Evolutionary conservation across 768 basidiomycete species (phyloP).

Genomic region (Thelephora aurantiotincta): DNA sequence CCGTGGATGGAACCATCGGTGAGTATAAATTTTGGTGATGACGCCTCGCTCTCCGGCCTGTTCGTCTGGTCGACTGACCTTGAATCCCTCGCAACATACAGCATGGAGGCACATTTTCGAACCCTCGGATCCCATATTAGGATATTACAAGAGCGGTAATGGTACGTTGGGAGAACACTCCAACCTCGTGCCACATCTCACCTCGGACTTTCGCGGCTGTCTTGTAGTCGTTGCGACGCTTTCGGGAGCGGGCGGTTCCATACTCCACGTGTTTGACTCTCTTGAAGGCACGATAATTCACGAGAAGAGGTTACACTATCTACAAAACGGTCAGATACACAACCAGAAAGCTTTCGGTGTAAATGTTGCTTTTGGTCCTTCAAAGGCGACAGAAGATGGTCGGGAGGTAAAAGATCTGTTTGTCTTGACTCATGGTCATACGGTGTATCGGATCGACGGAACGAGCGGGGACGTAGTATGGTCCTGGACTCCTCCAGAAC

Average conservation of each 20-base stretch:
- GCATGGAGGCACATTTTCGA: constrained; percentile 77
- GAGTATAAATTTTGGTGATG: constrained; percentile 10
- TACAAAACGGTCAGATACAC: constrained; percentile 25
- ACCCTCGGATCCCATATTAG: constrained; percentile 49
- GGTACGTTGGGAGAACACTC: constrained; percentile 27
- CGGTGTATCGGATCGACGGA: constrained; percentile 35
- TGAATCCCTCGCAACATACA: constrained; percentile 15
- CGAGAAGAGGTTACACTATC: constrained; percentile 48
- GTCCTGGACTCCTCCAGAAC: constrained; percentile 60
- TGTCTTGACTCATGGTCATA: constrained; percentile 46
- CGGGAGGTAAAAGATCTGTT: constrained; percentile 25
- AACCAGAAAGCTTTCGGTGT: constrained; percentile 46
- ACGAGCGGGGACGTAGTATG: constrained; percentile 43
- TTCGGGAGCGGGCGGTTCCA: constrained; percentile 63
- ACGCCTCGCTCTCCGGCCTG: too few species aligned
- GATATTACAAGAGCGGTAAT: constrained; percentile 42
- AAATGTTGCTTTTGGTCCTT: constrained; percentile 23
- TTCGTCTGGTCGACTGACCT: too few species aligned
- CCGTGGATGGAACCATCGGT: constrained; percentile 62
- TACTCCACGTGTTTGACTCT: constrained; percentile 52
- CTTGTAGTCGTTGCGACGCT: constrained; percentile 49
- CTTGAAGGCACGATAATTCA: constrained; percentile 47
- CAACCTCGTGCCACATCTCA: neutral
- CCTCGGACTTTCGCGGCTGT: constrained; percentile 1
- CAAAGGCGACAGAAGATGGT: constrained; percentile 14